Percentiles rank a stretch among this genome's conserved stretches.
These are phyloP conservation scores for Bolboschoenoplectus hybrid DNA, from an alignment of 202 grass and related monocot species.

Conservation along the genomic window DNA sequence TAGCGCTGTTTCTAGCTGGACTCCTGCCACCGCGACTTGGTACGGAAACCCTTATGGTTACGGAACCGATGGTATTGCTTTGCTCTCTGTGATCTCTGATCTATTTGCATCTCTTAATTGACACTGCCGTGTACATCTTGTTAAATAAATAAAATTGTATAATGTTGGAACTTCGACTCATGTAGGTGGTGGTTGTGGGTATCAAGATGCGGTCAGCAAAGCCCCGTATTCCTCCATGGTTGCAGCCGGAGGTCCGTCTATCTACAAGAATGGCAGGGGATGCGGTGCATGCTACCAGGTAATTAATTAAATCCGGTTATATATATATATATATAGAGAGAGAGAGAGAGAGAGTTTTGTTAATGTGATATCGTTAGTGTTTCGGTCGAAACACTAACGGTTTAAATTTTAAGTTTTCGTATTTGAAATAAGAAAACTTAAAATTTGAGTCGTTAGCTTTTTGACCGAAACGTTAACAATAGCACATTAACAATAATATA, in stretches of 20 bases:
- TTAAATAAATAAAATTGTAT: background rate
- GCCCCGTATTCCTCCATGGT: slow-evolving; percentile 43
- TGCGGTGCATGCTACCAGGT: slow-evolving; percentile 51
- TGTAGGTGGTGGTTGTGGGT: slow-evolving; percentile 48
- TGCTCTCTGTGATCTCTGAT: background rate
- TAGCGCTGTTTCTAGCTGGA: slow-evolving; percentile 44
- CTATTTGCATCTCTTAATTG: background rate
- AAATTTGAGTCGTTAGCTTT: no score
- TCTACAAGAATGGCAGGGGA: slow-evolving; percentile 39
- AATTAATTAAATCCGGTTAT: background rate
- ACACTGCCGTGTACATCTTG: background rate
- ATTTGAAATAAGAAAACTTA: no score
- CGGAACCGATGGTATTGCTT: slow-evolving; percentile 68
- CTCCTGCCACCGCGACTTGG: slow-evolving; percentile 63
- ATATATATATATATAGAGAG: background rate
- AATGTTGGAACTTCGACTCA: background rate
- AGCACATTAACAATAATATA: no score
- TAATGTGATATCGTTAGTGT: no score
- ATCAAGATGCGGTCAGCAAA: slow-evolving; percentile 31
- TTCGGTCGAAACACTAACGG: no score
- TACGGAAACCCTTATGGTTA: slow-evolving; percentile 71
- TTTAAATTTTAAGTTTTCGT: no score
- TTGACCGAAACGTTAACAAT: no score
- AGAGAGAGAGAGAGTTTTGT: no score
- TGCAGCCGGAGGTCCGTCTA: slow-evolving; percentile 41